These are phyloP conservation scores for Stentor coeruleus DNA, from an alignment of 73 alveolate genomes.

Conservation along the genomic window DNA sequence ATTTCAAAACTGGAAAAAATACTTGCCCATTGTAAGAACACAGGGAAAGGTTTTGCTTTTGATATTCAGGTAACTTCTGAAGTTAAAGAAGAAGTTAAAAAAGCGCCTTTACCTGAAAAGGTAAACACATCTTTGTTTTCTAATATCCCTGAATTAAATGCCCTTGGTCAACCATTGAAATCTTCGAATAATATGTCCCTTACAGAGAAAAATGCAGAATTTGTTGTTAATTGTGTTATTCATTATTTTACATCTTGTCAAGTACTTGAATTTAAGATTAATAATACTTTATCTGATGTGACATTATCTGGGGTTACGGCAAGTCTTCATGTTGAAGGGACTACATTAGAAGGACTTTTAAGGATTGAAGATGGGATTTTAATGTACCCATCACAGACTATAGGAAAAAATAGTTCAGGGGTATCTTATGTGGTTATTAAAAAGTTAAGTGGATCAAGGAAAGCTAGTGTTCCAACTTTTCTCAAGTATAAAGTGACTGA, in stretches of 20 bases:
- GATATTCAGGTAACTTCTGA: neutral
- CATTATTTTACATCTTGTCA: neutral
- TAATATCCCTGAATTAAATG: neutral
- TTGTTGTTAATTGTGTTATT: neutral
- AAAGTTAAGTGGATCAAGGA: neutral
- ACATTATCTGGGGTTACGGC: neutral
- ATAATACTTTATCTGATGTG: neutral
- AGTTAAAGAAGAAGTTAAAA: neutral
- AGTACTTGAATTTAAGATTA: neutral
- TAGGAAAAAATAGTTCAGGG: neutral
- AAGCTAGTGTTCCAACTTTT: neutral
- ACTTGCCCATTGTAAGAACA: neutral
- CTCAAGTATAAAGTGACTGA: conserved; percentile 26
- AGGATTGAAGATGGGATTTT: neutral
- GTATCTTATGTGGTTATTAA: neutral
- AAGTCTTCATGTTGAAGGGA: neutral
- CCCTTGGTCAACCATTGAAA: conserved; percentile 7
- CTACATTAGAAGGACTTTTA: neutral
- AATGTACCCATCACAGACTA: neutral
- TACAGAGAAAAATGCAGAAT: conserved; percentile 27
- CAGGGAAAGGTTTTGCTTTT: neutral
- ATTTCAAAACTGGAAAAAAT: conserved; percentile 12
- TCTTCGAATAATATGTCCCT: neutral
- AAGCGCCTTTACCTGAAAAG: neutral
- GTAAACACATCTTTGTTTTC: neutral